Base-by-base conservation (phyloP, 768 basidiomycete genomes). In the Lentinula sp. region DNA sequence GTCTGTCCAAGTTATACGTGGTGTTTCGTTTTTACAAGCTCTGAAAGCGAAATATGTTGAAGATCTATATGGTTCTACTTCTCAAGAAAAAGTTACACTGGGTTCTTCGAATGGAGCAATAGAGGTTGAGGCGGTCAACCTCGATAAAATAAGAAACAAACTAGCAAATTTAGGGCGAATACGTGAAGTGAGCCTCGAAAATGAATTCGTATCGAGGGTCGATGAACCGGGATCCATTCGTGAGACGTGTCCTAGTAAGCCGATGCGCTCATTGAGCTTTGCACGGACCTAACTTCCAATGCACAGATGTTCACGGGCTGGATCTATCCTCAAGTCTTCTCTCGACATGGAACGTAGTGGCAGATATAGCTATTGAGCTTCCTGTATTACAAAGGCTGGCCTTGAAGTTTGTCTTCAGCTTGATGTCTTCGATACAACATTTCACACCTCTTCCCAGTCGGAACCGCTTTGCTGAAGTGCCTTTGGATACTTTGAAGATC, bases 61-160 rank as follows among this genome's bases (percentile, higher is more conserved):
- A 65, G 58, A 72, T 23, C 75, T 76, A 40, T 84, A 82, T 65
- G 84, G 83, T 8, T 73, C 77, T 10, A 69, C 70, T 45, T 73
- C 79, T 40, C 77, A 78, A 56, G 89, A 95, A 71, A 84, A 73
- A 28, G 80, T 93, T 48, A 64, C 86, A 10, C 78, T 96, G 31
- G 93, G 93, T 32, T 92, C 91, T 1, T 95, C 95, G 23, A 80
- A 83, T 55, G 89, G 91, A 32, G 78, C 84, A 4, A 95, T 98
- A 65, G 77, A 88, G 64, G 91, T 98, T 11, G 90, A 95, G 71
- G 93, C 91, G 4, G 89, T 94, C 3, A 81, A 84, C 49, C 76
- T 97, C 31, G 87, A 91, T 68, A 91, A 87, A 69, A 84, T 97
- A 60, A 81, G 89, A 67, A 74, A 75, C 31, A 89, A 88, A 50